Base-by-base conservation (phyloP, 768 basidiomycete genomes). In the Udeniomyces megalosporus region DNA sequence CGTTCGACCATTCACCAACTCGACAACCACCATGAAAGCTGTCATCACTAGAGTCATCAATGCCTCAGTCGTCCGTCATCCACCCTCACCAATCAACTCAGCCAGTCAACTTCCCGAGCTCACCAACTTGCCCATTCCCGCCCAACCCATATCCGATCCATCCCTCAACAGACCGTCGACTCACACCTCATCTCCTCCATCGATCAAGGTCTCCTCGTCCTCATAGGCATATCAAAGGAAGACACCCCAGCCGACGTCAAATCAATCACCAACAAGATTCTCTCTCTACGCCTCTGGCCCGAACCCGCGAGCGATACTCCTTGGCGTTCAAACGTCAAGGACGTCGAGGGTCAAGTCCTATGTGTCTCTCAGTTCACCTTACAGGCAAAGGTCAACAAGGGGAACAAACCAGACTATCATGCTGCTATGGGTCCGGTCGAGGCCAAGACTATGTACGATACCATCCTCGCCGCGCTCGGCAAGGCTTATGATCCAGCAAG, bases 361-460 rank as follows among this genome's bases (percentile, higher is more conserved):
- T 96, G 92, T 68, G 70, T 92, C 17, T 91, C 91, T 1, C 93
- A 97, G 68, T 93, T 95, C 72, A 91, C 92, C 1, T 78, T 99
- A 29, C 73, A 92, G 70, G 86, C 90, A 26, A 84, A 85, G 63
- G 89, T 88, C 20, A 77, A 79, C 57, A 95, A 95, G 73, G 89
- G 89, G 29, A 86, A 78, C 71, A 89, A 91, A 70, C 86, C 86
- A 15, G 90, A 95, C 73, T 96, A 96, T 68, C 91, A 92, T 74
- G 80, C 80, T 22, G 86, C 91, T 6, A 95, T 95, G 90, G 44
- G 29, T 20, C 62, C 62, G 3, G 42, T 47, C 0, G 47, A 56
- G 28, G 62, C 62, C 15, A 79, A 80, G 67, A 74, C 78, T 42
- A 72, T 87, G 72, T 96, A 96, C 70, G 74, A 77, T 45, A 77